Base-by-base conservation (phyloP, 2,329 filamentous ascomycete genomes). In the Aspergillus sp. region DNA sequence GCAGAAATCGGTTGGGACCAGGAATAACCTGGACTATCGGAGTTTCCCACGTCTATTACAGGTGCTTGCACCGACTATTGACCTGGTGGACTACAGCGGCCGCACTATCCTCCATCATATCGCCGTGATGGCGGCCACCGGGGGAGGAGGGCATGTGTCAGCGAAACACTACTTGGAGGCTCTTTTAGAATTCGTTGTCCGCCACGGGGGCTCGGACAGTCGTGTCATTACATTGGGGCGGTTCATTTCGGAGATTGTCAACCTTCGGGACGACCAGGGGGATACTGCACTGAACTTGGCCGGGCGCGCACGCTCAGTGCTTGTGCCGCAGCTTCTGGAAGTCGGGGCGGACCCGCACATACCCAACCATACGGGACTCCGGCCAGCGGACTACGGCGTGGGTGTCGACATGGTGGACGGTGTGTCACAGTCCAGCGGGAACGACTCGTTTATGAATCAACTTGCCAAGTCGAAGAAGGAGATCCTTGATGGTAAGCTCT, bases 161-260 rank as follows among this genome's bases (percentile, higher is more conserved):
- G 93, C 86, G 55, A 84, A 89, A 44, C 95, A 96, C 56, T 98
- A 98, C 50, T 75, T 98, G 2, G 91, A 98, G 61, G 89, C 86
- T 16, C 70, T 98, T 8, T 69, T 98, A 1, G 89, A 95, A 53
- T 96, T 93, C 67, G 82, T 96, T 8, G 88, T 96, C 2, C 79
- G 88, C 22, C 86, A 93, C 55, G 82, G 82, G 4, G 81, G 79
- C 35, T 70, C 69, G 4, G 41, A 58, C 41, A 8, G 63, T 61
- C 26, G 82, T 75, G 34, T 84, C 74, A 93, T 96, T 61, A 85
- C 82, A 15, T 72, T 98, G 33, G 88, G 85, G 17, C 79, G 86
- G 24, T 98, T 98, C 62, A 93, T 98, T 75, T 85, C 82, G 30
- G 88, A 96, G 53, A 93, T 98, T 57, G 89, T 98, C 39, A 96